Evolutionary conservation across 73 alveolate species (phyloP).

Genomic region (Breviolum minutum): DNA sequence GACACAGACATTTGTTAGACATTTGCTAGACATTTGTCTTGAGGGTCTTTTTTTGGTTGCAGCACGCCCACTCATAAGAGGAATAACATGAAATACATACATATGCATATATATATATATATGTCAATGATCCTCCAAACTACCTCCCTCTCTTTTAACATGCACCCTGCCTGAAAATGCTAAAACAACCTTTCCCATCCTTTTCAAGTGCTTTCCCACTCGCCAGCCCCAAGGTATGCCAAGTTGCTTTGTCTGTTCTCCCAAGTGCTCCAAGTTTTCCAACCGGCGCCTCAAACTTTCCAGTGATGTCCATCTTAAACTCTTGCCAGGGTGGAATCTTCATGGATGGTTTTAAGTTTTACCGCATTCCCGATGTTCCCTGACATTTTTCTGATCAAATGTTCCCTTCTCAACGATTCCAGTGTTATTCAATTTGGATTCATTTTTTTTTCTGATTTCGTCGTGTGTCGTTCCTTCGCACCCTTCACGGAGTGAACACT

Average conservation of each 20-base stretch:
- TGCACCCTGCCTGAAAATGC: not conserved
- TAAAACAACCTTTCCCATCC: not conserved
- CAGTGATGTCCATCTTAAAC: too few relatives aligned
- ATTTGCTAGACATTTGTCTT: not conserved
- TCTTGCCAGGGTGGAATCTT: too few relatives aligned
- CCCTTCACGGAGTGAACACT: too few relatives aligned
- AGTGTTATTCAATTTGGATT: not conserved
- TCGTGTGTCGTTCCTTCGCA: not conserved
- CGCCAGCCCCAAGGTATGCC: not conserved
- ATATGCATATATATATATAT: too few relatives aligned
- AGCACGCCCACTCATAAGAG: too few relatives aligned
- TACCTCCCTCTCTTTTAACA: not conserved
- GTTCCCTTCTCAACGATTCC: not conserved
- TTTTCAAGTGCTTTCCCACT: too few relatives aligned
- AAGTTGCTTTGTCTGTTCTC: slow-evolving; percentile 85
- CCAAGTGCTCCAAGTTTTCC: slow-evolving; percentile 50
- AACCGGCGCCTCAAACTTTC: slow-evolving; percentile 90
- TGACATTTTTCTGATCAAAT: too few relatives aligned
- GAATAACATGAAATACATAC: too few relatives aligned
- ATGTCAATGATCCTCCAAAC: not conserved
- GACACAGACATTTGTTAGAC: not conserved
- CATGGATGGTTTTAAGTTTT: too few relatives aligned
- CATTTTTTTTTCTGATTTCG: not conserved
- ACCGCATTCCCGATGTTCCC: too few relatives aligned
- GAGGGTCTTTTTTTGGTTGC: not conserved